phyloP scores from a whole-genome alignment of 2,329 filamentous ascomycete species.

The Colletotrichum zoysiae region DNA sequence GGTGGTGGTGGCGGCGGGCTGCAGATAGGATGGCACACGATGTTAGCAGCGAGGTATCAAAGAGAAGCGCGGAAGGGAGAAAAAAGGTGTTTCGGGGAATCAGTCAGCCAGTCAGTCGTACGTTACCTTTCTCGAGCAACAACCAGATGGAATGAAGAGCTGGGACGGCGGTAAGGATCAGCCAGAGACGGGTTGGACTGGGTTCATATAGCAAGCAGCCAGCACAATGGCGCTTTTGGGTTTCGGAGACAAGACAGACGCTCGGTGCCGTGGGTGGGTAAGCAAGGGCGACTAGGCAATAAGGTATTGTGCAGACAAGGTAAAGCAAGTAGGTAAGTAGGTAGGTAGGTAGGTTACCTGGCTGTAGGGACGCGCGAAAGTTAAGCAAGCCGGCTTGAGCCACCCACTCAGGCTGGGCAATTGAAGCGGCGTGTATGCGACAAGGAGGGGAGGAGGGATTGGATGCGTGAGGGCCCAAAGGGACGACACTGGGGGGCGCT shows the following conservation, averaged over 20 bases:
- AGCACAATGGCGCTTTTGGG: slow-evolving; percentile 26
- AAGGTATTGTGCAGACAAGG: not conserved
- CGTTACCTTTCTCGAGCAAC: not conserved
- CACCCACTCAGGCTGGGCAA: not conserved
- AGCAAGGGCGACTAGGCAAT: not conserved
- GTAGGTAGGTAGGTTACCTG: not conserved
- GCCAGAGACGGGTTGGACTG: slow-evolving; percentile 10
- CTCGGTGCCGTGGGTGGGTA: slow-evolving; percentile 16
- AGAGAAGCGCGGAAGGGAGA: not conserved
- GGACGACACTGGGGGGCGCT: not conserved
- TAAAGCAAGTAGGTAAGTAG: too few relatives aligned
- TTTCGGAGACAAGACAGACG: slow-evolving; percentile 26
- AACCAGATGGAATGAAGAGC: not conserved
- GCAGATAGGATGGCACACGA: not conserved
- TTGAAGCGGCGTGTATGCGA: not conserved
- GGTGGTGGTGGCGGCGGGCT: not conserved
- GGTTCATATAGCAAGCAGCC: slow-evolving; percentile 27
- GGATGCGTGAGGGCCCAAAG: not conserved
- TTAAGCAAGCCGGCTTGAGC: not conserved
- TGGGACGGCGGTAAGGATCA: not conserved
- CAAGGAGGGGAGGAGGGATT: not conserved
- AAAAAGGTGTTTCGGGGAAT: too few relatives aligned
- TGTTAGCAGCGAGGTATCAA: not conserved
- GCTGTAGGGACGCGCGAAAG: not conserved
- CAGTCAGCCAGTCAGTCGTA: not conserved